Percentiles rank a stretch among this genome's conserved stretches.
These are phyloP conservation scores for Saccharomycopsis sp. DNA, from an alignment of 805 yeast species.

Conservation along the genomic window DNA sequence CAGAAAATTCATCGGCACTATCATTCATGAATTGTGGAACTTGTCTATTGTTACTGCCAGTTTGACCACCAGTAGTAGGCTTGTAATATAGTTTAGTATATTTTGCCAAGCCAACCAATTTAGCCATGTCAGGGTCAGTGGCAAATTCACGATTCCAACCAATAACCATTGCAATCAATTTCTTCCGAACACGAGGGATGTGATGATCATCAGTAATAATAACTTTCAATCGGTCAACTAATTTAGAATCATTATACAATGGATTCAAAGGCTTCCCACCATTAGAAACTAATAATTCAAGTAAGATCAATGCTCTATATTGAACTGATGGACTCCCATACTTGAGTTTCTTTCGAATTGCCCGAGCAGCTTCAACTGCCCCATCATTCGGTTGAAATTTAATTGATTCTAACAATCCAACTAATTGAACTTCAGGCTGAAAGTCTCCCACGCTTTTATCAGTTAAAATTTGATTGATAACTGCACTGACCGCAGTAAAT, in stretches of 20 bases:
- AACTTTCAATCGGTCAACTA: conserved; percentile 52
- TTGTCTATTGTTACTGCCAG: conserved; percentile 10
- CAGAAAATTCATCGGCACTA: conserved; percentile 23
- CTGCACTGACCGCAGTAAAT: conserved; percentile 38
- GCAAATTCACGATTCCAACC: conserved; percentile 62
- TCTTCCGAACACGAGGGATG: conserved; percentile 38
- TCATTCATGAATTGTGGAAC: conserved; percentile 22
- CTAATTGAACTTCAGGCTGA: conserved; percentile 22
- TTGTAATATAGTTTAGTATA: conserved; percentile 21
- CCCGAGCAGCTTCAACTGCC: conserved; percentile 74
- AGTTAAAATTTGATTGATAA: conserved; percentile 34
- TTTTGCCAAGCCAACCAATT: conserved; percentile 41
- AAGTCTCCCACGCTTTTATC: conserved; percentile 15
- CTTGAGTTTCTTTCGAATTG: conserved; percentile 80
- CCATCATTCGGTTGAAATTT: conserved; percentile 18
- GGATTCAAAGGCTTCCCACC: conserved; percentile 32
- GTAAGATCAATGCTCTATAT: conserved; percentile 50
- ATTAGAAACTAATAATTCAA: conserved; percentile 56
- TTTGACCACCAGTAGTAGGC: conserved; percentile 20
- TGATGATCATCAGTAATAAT: conserved; percentile 30
- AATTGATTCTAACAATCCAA: conserved; percentile 17
- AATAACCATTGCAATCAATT: conserved; percentile 43
- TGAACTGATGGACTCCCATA: conserved; percentile 69
- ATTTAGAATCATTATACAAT: conserved; percentile 60
- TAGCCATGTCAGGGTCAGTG: conserved; percentile 42